Conservation (phyloP, 129 eudicot species). For the Ambrosia trifida region DNA sequence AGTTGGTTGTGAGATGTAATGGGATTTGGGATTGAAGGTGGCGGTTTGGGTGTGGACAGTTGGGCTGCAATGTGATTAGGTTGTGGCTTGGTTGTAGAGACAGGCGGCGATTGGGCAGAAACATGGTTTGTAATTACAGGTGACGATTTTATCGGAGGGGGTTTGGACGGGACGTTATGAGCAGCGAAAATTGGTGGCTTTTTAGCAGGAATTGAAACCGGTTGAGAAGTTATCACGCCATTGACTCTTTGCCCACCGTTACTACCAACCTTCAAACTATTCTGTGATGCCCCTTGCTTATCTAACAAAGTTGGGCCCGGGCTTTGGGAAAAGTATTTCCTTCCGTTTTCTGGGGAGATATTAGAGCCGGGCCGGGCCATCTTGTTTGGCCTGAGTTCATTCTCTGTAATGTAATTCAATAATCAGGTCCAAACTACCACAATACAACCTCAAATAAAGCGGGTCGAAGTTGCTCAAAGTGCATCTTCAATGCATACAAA, state of each 20-base stretch:
- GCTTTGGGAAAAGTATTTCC: conserved; percentile 29
- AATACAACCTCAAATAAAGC: neutral
- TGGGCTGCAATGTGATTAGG: conserved; percentile 25
- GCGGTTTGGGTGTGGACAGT: conserved; percentile 9
- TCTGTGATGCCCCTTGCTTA: conserved; percentile 29
- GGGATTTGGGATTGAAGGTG: conserved; percentile 16
- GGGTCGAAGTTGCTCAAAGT: conserved; percentile 8
- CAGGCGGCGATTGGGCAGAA: conserved; percentile 17
- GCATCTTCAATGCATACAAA: neutral
- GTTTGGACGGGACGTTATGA: conserved; percentile 16
- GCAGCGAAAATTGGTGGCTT: conserved; percentile 27
- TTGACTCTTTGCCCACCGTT: conserved; percentile 32
- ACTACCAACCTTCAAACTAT: conserved; percentile 28
- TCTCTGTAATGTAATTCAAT: conserved; percentile 49
- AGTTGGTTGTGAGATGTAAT: conserved; percentile 8
- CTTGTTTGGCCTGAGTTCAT: conserved; percentile 55
- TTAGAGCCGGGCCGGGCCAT: conserved; percentile 50
- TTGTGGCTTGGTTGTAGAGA: conserved; percentile 17
- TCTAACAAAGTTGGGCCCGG: conserved; percentile 33
- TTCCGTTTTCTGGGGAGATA: conserved; percentile 43
- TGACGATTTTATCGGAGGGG: conserved; percentile 34
- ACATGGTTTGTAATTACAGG: conserved; percentile 29
- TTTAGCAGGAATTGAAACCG: conserved; percentile 23
- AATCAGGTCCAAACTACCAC: conserved; percentile 22
- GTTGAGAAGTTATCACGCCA: conserved; percentile 39